Evolutionary conservation across 371 early-diverging fungal species (phyloP).

Genomic region (Conidiobolus incongruus): DNA sequence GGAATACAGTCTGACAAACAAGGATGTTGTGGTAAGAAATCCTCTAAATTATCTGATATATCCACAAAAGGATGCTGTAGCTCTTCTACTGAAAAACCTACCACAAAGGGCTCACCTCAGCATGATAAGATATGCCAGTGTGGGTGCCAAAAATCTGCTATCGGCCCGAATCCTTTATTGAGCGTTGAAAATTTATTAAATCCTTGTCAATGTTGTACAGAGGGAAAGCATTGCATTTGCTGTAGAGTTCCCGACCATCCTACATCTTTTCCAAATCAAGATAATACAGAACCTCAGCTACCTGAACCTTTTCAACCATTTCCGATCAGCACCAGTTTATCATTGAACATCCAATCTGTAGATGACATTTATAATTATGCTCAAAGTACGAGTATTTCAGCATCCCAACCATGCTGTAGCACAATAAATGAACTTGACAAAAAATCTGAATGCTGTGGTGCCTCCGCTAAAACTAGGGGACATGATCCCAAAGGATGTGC

Average conservation of each 20-base stretch:
- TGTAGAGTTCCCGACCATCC: not conserved
- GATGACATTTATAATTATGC: not conserved
- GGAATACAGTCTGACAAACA: too few species aligned
- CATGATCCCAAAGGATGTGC: not conserved
- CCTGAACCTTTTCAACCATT: not conserved
- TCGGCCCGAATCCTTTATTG: not conserved
- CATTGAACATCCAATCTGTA: not conserved
- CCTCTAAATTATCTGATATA: not conserved
- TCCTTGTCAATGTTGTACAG: constrained; percentile 1
- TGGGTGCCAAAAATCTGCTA: not conserved
- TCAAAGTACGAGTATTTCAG: not conserved
- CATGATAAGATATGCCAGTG: not conserved
- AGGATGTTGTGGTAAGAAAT: not conserved
- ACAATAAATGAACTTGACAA: not conserved
- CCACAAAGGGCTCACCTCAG: not conserved
- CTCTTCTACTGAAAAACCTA: not conserved
- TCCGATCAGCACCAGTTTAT: not conserved
- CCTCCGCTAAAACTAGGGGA: not conserved
- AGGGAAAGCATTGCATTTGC: constrained; percentile 2
- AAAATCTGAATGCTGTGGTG: not conserved
- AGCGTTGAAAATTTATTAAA: not conserved
- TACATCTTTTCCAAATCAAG: not conserved
- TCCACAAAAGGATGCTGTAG: too few species aligned
- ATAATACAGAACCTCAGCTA: not conserved
- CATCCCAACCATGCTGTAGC: not conserved